Evolutionary conservation across 495 filamentous ascomycete genomes (phyloP).

Genomic region (Podospora pseudocomata): DNA sequence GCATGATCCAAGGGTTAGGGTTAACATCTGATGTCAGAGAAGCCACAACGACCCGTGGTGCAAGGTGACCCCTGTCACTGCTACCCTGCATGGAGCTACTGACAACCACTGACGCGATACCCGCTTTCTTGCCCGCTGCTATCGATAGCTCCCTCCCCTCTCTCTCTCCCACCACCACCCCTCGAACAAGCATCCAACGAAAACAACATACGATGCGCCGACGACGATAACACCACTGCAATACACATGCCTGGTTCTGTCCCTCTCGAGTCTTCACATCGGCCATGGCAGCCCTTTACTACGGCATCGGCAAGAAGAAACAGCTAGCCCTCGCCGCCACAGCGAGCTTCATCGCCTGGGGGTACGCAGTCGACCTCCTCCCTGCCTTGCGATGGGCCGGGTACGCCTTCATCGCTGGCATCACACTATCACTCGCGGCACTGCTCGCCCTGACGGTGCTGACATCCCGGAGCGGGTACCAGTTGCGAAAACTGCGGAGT

Average conservation of each 20-base stretch:
- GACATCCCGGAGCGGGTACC: slow-evolving; percentile 33
- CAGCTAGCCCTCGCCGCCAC: slow-evolving; percentile 59
- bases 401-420: slow-evolving; percentile 70
- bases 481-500: slow-evolving; percentile 45
- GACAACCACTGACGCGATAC: background rate
- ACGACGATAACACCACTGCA: slow-evolving; percentile 12
- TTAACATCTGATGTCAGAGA: background rate
- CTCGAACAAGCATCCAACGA: slow-evolving; percentile 25
- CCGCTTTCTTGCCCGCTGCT: slow-evolving; percentile 1
- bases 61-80: background rate
- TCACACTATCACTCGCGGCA: slow-evolving; percentile 51
- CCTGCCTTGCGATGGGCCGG: slow-evolving; percentile 75
- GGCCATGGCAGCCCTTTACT: slow-evolving; percentile 75
- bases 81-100: background rate
- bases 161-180: slow-evolving; percentile 2
- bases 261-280: slow-evolving; percentile 25
- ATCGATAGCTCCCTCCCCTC: slow-evolving; percentile 8
- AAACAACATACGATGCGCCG: slow-evolving; percentile 41
- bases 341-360: slow-evolving; percentile 79
- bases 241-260: slow-evolving; percentile 20
- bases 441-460: slow-evolving; percentile 58
- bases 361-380: slow-evolving; percentile 72
- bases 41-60: background rate
- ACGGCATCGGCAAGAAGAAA: slow-evolving; percentile 59
- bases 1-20: background rate